Percentiles rank a stretch among this genome's conserved stretches.
Conservation (phyloP, 148 eudicot species). For the Linanthus parryae region DNA sequence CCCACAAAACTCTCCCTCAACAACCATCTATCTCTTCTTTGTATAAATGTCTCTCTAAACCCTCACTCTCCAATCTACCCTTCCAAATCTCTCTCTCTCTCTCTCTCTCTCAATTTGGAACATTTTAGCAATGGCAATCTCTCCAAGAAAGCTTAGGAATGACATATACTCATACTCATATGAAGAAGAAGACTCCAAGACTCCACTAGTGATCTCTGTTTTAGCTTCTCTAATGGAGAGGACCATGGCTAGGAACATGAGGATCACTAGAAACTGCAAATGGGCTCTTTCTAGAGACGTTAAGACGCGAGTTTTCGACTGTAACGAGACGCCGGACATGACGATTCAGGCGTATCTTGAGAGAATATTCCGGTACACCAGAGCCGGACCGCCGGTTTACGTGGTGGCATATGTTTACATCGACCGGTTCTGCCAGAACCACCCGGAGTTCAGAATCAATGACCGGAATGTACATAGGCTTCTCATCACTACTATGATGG, state of each 20-base stretch:
- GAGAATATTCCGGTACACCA: constrained; percentile 81
- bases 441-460: constrained; percentile 59
- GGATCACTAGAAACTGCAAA: constrained; percentile 37
- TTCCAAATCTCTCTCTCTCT: background rate
- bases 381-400: constrained; percentile 77
- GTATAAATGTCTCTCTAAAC: constrained; percentile 9
- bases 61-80: background rate
- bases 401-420: constrained; percentile 94
- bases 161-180: constrained; percentile 63
- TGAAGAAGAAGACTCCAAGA: constrained; percentile 46
- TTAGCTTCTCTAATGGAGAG: constrained; percentile 82
- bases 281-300: constrained; percentile 33
- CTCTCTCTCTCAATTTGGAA: constrained; percentile 8
- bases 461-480: constrained; percentile 84
- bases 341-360: constrained; percentile 75
- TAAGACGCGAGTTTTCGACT: constrained; percentile 50
- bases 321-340: constrained; percentile 84
- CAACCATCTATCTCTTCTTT: constrained; percentile 1
- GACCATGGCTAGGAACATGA: constrained; percentile 62
- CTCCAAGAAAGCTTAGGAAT: constrained; percentile 72
- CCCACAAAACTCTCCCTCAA: constrained; percentile 3
- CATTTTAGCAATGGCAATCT: constrained; percentile 29
- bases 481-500: constrained; percentile 88
- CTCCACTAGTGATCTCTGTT: constrained; percentile 78
- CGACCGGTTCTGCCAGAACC: constrained; percentile 63